Conservation (phyloP, 345 rosid genomes). For the Eucalyptus lansdowneana region DNA sequence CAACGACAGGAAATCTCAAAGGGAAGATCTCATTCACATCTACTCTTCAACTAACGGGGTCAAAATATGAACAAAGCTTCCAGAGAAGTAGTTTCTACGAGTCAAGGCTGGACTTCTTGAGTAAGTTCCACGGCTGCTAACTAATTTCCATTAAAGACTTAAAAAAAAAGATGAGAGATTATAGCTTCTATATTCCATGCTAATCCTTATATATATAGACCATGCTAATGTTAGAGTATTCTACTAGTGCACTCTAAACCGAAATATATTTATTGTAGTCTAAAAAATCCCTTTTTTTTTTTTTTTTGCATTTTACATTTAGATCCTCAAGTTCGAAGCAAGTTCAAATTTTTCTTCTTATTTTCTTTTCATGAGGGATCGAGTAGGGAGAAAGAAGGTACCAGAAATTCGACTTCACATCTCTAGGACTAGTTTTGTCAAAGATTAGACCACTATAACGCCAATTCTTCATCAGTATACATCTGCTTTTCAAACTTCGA, state of each 20-base stretch:
- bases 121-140: neutral
- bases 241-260: neutral
- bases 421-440: neutral
- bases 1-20: neutral
- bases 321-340: neutral
- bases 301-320: neutral
- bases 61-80: neutral
- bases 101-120: neutral
- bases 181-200: neutral
- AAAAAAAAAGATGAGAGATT: neutral
- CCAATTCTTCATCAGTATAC: neutral
- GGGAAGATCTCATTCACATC: neutral
- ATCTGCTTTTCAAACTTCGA: neutral
- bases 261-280: neutral
- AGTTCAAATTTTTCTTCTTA: neutral
- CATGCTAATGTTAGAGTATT: neutral
- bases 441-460: neutral
- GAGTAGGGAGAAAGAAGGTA: neutral
- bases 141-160: neutral
- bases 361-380: neutral
- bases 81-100: neutral
- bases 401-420: neutral
- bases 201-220: neutral
- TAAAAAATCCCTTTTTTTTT: neutral
- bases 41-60: neutral